Evolutionary conservation across 495 filamentous ascomycete genomes (phyloP).

Genomic region (Hyaloscypha bicolor): DNA sequence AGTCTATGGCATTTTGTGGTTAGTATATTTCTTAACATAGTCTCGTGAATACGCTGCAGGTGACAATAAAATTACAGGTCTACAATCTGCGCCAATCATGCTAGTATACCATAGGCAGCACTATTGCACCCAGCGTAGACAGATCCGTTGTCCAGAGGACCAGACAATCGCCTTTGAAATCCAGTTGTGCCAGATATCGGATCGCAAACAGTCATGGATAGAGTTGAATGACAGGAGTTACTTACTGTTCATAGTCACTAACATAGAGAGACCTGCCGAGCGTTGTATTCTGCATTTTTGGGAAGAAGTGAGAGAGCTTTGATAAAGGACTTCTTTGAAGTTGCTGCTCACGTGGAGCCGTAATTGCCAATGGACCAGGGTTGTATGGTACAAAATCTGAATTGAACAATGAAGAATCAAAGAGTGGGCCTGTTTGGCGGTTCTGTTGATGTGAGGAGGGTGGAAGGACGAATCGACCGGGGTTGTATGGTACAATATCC

Average conservation of each 20-base stretch:
- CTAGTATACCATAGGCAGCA: too few relatives aligned
- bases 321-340: neutral
- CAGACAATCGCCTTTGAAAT: too few relatives aligned
- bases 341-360: neutral
- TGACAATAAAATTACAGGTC: too few relatives aligned
- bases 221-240: neutral
- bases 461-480: too few relatives aligned
- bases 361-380: neutral
- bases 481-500: neutral
- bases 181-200: neutral
- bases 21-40: neutral
- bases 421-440: neutral
- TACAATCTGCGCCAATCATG: too few relatives aligned
- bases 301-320: neutral
- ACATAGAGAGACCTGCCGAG: neutral
- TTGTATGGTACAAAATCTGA: neutral
- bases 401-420: neutral
- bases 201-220: neutral
- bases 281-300: neutral
- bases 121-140: too few relatives aligned
- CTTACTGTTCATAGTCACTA: slow-evolving; percentile 6
- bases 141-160: too few relatives aligned
- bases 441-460: neutral
- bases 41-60: too few relatives aligned
- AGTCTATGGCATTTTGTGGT: neutral